phyloP scores from a whole-genome alignment of 192 early-diverging fungal genomes.

The Coemansia sp. region DNA sequence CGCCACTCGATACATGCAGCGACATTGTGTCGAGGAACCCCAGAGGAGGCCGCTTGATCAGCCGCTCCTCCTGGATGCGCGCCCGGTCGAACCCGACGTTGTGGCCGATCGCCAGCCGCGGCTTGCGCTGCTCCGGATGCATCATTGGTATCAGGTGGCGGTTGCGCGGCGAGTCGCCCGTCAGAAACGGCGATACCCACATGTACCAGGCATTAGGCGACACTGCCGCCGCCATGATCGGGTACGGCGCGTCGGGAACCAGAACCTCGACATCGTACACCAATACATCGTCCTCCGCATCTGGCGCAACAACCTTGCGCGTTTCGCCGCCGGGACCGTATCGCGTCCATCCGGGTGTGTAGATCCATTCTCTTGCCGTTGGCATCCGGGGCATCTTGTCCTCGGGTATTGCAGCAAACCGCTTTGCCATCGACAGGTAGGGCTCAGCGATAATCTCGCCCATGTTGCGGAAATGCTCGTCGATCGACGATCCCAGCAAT shows the following conservation, averaged over 20 bases:
- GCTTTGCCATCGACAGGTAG: slow-evolving; percentile 59
- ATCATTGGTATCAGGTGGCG: slow-evolving; percentile 68
- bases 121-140: slow-evolving; percentile 38
- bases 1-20: slow-evolving; percentile 85
- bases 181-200: slow-evolving; percentile 87
- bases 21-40: slow-evolving; percentile 92
- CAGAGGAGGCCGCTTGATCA: slow-evolving; percentile 56
- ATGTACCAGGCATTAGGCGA: slow-evolving; percentile 83
- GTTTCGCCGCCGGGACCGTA: slow-evolving; percentile 61
- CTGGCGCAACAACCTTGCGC: slow-evolving; percentile 44
- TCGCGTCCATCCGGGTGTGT: slow-evolving; percentile 77
- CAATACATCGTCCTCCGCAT: slow-evolving; percentile 65
- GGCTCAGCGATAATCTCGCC: slow-evolving; percentile 66
- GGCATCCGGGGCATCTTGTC: slow-evolving; percentile 44
- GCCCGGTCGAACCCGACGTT: slow-evolving; percentile 93
- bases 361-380: slow-evolving; percentile 58
- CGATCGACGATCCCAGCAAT: slow-evolving; percentile 61
- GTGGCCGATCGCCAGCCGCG: slow-evolving; percentile 82
- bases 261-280: slow-evolving; percentile 90
- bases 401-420: slow-evolving; percentile 38
- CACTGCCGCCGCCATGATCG: slow-evolving; percentile 80
- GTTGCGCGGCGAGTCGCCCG: slow-evolving; percentile 47
- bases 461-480: slow-evolving; percentile 78
- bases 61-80: slow-evolving; percentile 85
- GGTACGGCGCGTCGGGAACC: slow-evolving; percentile 66